Conservation (phyloP, 768 basidiomycete species). For the Neoboletus magnificus region DNA sequence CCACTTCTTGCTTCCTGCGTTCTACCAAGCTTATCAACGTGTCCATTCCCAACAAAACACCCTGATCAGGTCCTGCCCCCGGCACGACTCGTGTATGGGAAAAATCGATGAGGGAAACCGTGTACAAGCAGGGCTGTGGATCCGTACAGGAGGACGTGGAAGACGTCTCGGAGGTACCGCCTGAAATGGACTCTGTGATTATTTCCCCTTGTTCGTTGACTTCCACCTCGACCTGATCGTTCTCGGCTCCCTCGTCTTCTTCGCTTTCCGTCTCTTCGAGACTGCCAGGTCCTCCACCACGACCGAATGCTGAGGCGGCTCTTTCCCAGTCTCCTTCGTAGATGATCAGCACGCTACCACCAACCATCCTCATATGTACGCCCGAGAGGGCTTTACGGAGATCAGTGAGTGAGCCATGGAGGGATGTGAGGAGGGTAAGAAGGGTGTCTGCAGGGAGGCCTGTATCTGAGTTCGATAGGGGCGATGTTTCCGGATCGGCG, state of each 20-base stretch:
- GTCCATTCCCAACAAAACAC: conserved; percentile 71
- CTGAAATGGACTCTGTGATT: conserved; percentile 19
- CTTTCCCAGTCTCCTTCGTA: conserved; percentile 62
- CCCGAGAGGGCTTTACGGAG: conserved; percentile 47
- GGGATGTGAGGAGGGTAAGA: conserved; percentile 51
- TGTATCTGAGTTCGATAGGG: conserved; percentile 12
- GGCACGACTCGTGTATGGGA: conserved; percentile 74
- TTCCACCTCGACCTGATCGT: conserved; percentile 38
- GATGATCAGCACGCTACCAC: conserved; percentile 74
- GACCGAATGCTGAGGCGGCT: conserved; percentile 32
- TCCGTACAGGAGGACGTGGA: conserved; percentile 37
- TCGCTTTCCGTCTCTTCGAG: conserved; percentile 26
- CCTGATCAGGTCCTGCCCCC: conserved; percentile 74
- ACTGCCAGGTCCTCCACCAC: conserved; percentile 33
- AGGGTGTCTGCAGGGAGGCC: conserved; percentile 59
- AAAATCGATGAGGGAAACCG: conserved; percentile 89
- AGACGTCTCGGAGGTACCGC: conserved; percentile 16
- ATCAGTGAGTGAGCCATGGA: conserved; percentile 51
- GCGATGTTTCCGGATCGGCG: neutral
- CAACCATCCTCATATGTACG: conserved; percentile 77
- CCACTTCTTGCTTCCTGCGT: conserved; percentile 48
- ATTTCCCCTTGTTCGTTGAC: conserved; percentile 28
- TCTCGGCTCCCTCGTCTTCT: conserved; percentile 37
- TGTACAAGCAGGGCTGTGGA: conserved; percentile 33
- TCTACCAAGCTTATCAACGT: conserved; percentile 63